phyloP scores from a whole-genome alignment of 2,329 filamentous ascomycete genomes.

The Parastagonospora nodorum region DNA sequence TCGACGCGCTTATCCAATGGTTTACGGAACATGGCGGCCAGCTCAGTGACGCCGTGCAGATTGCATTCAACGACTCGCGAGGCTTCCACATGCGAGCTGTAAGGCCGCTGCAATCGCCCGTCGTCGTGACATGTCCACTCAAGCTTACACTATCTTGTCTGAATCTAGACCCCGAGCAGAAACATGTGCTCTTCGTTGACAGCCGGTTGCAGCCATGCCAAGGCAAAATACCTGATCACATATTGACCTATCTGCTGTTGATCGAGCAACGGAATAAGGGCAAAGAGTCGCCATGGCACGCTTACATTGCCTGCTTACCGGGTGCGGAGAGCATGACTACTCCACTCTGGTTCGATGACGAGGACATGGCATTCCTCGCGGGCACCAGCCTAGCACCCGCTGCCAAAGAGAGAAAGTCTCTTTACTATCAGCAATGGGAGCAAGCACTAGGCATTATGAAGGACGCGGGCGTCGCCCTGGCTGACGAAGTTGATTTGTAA shows the following conservation, averaged over 20 bases:
- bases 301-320: slow-evolving; percentile 45
- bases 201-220: slow-evolving; percentile 32
- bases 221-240: slow-evolving; percentile 35
- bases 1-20: slow-evolving; percentile 33
- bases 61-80: slow-evolving; percentile 30
- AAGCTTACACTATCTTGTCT: slow-evolving; percentile 42
- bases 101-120: slow-evolving; percentile 21
- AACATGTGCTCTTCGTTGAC: slow-evolving; percentile 27
- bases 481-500: slow-evolving; percentile 30
- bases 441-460: slow-evolving; percentile 25
- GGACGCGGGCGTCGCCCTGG: slow-evolving; percentile 17
- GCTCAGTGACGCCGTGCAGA: slow-evolving; percentile 34
- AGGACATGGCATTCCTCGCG: slow-evolving; percentile 40
- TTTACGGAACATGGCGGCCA: slow-evolving; percentile 38
- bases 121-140: slow-evolving; percentile 39
- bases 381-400: slow-evolving; percentile 43
- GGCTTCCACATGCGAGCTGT: slow-evolving; percentile 40
- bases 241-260: slow-evolving; percentile 44
- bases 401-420: slow-evolving; percentile 22
- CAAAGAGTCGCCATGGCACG: slow-evolving; percentile 39
- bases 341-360: slow-evolving; percentile 43
- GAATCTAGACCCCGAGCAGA: slow-evolving; percentile 38
- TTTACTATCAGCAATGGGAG: slow-evolving; percentile 31
- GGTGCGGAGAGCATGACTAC: slow-evolving; percentile 39
- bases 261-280: slow-evolving; percentile 38